Percentiles rank a stretch among this genome's conserved stretches.
Evolutionary conservation across 108 stramenopile species (phyloP).

Genomic region (Cyclotella distinguenda): DNA sequence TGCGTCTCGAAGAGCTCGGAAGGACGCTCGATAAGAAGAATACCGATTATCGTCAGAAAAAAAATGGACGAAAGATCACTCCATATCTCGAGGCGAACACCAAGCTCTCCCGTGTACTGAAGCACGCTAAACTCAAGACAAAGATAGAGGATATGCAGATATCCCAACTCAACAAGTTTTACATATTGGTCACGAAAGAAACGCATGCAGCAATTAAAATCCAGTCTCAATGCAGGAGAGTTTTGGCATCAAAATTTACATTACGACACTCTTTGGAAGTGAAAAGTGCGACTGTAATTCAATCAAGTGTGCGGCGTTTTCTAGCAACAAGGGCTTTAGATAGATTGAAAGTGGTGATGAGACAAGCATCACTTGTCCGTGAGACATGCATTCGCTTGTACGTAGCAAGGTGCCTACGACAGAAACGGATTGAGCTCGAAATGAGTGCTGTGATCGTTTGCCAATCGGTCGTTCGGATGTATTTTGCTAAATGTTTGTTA

Average conservation of each 20-base stretch:
- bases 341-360: background rate
- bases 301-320: slow-evolving; percentile 21
- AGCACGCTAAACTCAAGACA: slow-evolving; percentile 28
- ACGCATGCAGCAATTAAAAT: slow-evolving; percentile 35
- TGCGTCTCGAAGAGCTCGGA: slow-evolving; percentile 21
- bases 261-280: slow-evolving; percentile 5
- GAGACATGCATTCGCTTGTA: slow-evolving; percentile 4
- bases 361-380: slow-evolving; percentile 18
- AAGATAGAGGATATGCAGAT: slow-evolving; percentile 36
- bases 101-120: slow-evolving; percentile 37
- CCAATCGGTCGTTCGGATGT: slow-evolving; percentile 45
- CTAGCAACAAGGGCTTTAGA: slow-evolving; percentile 21
- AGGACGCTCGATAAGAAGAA: slow-evolving; percentile 3
- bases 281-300: slow-evolving; percentile 27
- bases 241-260: slow-evolving; percentile 23
- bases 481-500: slow-evolving; percentile 26
- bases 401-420: slow-evolving; percentile 27
- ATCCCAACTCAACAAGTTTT: slow-evolving; percentile 32
- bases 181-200: slow-evolving; percentile 30
- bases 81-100: slow-evolving; percentile 45
- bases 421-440: slow-evolving; percentile 32
- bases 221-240: slow-evolving; percentile 36
- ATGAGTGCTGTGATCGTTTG: slow-evolving; percentile 25
- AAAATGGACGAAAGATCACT: slow-evolving; percentile 7
- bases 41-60: background rate